Percentiles rank a stretch among this genome's conserved stretches.
These are phyloP conservation scores for Amanita pallidorosea DNA, from an alignment of 768 basidiomycete genomes.

Conservation along the genomic window DNA sequence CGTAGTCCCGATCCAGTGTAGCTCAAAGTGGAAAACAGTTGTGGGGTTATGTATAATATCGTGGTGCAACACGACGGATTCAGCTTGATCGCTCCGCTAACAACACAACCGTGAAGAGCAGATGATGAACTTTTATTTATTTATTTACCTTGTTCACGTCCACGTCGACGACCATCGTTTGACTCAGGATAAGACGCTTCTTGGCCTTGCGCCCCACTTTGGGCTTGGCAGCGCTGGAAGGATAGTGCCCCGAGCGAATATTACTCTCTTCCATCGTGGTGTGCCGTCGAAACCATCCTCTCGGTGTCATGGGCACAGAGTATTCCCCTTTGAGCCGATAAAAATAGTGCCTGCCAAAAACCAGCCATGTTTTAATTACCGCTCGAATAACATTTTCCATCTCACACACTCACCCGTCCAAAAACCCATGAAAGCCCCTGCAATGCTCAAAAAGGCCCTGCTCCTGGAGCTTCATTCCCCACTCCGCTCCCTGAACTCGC, in stretches of 20 bases:
- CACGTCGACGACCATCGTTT: slow-evolving; percentile 86
- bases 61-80: slow-evolving; percentile 81
- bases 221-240: slow-evolving; percentile 23
- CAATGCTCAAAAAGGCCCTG: slow-evolving; percentile 85
- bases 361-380: not conserved
- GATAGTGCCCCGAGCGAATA: slow-evolving; percentile 21
- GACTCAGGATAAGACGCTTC: slow-evolving; percentile 67
- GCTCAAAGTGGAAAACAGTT: slow-evolving; percentile 95
- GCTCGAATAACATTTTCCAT: not conserved
- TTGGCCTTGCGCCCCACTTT: slow-evolving; percentile 32
- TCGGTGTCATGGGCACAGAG: slow-evolving; percentile 57
- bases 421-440: slow-evolving; percentile 65
- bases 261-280: slow-evolving; percentile 28
- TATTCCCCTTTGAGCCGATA: slow-evolving; percentile 78
- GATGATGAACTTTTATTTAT: no score
- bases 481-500: slow-evolving; percentile 68
- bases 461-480: slow-evolving; percentile 66
- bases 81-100: slow-evolving; percentile 78
- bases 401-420: slow-evolving; percentile 61
- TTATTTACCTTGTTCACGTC: slow-evolving; percentile 56
- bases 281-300: slow-evolving; percentile 60
- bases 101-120: not conserved
- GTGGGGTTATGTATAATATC: slow-evolving; percentile 92
- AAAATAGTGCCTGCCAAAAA: slow-evolving; percentile 62
- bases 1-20: slow-evolving; percentile 95